These are phyloP conservation scores for Calonectria hawksworthii DNA, from an alignment of 2,329 filamentous ascomycete genomes.

Conservation along the genomic window DNA sequence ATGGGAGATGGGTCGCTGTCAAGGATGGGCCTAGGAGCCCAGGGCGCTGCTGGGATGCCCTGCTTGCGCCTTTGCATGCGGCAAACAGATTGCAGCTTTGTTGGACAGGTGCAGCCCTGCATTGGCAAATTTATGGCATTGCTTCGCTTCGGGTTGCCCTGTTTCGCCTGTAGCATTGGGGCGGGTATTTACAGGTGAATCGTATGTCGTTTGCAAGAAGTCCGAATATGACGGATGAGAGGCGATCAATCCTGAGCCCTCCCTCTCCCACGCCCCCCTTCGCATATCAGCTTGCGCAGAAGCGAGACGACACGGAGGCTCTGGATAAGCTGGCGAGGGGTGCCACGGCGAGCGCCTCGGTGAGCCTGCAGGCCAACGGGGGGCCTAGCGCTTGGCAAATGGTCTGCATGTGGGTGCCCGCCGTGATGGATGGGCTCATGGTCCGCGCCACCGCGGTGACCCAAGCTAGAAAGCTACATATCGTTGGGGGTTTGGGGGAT, in stretches of 20 bases:
- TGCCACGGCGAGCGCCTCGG: constrained; percentile 38
- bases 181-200: constrained; percentile 25
- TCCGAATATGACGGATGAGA: constrained; percentile 8
- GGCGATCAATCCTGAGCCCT: constrained; percentile 30
- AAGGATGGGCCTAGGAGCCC: constrained; percentile 24
- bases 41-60: constrained; percentile 25
- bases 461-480: constrained; percentile 24
- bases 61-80: constrained; percentile 33
- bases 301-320: constrained; percentile 35
- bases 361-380: constrained; percentile 40
- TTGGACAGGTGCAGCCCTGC: constrained; percentile 17
- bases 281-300: constrained; percentile 33
- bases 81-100: constrained; percentile 38
- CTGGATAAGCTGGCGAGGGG: neutral
- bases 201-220: constrained; percentile 38
- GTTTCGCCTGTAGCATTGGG: constrained; percentile 25
- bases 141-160: constrained; percentile 16
- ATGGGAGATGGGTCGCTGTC: constrained; percentile 23
- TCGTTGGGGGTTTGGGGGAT: constrained; percentile 2
- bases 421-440: constrained; percentile 37
- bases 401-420: constrained; percentile 32
- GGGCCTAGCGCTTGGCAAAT: constrained; percentile 31
- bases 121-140: constrained; percentile 3
- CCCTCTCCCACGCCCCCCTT: constrained; percentile 20
- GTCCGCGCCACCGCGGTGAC: constrained; percentile 41